Percentiles rank a stretch among this genome's conserved stretches.
Conservation (phyloP, 208 protist species). For the Porcisia hertigi region DNA sequence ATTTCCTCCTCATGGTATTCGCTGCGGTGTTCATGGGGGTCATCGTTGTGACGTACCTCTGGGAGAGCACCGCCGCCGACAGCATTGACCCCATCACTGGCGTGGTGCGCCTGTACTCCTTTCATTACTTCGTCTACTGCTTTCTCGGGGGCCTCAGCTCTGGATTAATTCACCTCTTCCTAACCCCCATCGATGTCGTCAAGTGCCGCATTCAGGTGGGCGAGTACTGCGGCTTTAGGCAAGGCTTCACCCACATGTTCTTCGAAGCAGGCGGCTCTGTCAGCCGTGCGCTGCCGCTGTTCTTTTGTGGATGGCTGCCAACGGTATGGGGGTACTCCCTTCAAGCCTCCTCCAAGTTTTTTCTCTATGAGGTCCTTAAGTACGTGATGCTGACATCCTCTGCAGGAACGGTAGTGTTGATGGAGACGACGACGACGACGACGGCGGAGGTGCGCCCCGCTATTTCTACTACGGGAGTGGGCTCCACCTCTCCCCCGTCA, state of each 20-base stretch:
- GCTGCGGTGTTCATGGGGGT: background rate
- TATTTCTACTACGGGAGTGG: background rate
- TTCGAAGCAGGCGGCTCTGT: conserved; percentile 32
- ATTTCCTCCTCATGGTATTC: conserved; percentile 1
- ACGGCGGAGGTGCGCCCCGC: background rate
- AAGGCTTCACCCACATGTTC: conserved; percentile 47
- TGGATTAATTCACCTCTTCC: conserved; percentile 60
- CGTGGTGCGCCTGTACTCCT: conserved; percentile 32
- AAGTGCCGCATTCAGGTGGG: conserved; percentile 89
- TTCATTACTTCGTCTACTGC: conserved; percentile 69
- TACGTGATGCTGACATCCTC: conserved; percentile 31
- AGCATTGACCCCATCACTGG: conserved; percentile 27
- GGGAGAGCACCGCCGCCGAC: conserved; percentile 5
- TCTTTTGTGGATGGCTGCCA: conserved; percentile 69
- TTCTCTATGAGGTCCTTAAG: conserved; percentile 83
- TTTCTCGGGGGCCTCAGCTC: conserved; percentile 59
- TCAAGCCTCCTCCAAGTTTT: conserved; percentile 75
- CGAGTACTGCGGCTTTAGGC: conserved; percentile 45
- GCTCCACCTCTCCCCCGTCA: background rate
- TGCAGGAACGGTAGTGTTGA: background rate
- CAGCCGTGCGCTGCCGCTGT: conserved; percentile 33
- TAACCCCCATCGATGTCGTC: conserved; percentile 76
- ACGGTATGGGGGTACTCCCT: conserved; percentile 61
- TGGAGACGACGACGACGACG: no score
- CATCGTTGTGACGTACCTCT: conserved; percentile 16